Conservation (phyloP, 1,284 basidiomycete species). For the Pascua sp. region DNA sequence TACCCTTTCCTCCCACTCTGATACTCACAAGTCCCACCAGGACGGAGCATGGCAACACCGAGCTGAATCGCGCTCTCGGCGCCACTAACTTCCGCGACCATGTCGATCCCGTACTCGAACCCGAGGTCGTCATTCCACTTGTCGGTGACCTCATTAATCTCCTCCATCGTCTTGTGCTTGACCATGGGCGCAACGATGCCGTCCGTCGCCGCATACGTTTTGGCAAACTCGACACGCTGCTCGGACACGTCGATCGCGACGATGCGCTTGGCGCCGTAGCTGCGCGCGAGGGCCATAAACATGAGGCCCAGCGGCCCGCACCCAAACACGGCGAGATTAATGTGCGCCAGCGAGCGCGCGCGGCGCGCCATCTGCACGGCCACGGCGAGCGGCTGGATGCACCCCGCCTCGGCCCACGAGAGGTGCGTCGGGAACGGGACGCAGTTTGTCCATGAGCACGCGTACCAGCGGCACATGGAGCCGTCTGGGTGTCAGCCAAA, state of each 20-base stretch:
- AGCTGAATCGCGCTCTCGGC: slow-evolving; percentile 60
- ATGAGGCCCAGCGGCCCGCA: slow-evolving; percentile 86
- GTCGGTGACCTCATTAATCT: slow-evolving; percentile 52
- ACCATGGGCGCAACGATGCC: background rate
- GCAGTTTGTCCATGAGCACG: slow-evolving; percentile 10
- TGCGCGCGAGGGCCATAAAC: slow-evolving; percentile 84
- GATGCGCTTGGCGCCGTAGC: slow-evolving; percentile 71
- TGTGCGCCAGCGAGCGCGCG: slow-evolving; percentile 46
- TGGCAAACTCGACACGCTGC: slow-evolving; percentile 77
- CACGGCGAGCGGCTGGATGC: slow-evolving; percentile 68
- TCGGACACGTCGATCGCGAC: slow-evolving; percentile 61
- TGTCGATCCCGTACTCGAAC: slow-evolving; percentile 53
- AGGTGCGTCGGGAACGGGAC: slow-evolving; percentile 17
- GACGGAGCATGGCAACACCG: slow-evolving; percentile 56
- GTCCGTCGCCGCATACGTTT: slow-evolving; percentile 63
- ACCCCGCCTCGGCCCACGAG: slow-evolving; percentile 24
- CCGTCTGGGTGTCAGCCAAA: slow-evolving; percentile 12
- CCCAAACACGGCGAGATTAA: slow-evolving; percentile 74
- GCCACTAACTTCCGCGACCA: slow-evolving; percentile 59
- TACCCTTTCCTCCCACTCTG: too few species aligned
- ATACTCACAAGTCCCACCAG: slow-evolving; percentile 51
- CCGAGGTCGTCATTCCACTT: slow-evolving; percentile 57
- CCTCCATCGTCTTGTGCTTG: background rate
- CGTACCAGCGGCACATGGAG: slow-evolving; percentile 25
- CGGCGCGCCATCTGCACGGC: slow-evolving; percentile 61